Base-by-base conservation (phyloP, 176 grass and related monocot species). In the Carex littledalei region DNA sequence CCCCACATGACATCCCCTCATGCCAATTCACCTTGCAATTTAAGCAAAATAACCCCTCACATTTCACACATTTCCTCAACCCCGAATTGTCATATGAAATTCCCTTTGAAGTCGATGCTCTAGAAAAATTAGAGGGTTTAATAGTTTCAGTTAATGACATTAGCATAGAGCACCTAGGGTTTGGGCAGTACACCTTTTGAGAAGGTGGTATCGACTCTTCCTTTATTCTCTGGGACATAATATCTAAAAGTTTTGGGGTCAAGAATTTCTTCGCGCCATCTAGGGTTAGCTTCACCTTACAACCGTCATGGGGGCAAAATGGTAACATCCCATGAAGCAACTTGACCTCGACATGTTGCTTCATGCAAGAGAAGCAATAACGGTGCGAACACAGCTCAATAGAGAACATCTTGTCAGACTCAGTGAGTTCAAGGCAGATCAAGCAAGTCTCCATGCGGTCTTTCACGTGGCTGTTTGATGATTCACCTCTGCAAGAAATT, bases 301-400 rank as follows among this genome's bases (percentile, higher is more conserved):
- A 97, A 20, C 88, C 88, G 29, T 92, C 94, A 32, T 92, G 87
- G 21, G 94, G 92, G 41, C 92, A 97, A 67, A 31, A 60, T 83
- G 92, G 90, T 31, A 97, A 88, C 63, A 78, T 85, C 67, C 89
- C 90, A 86, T 91, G 47, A 35, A 86, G 87, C 58, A 97, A 84
- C 84, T 88, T 94, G 10, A 88, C 81, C 87, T 90, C 91, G 45
- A 93, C 89, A 86, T 94, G 89, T 63, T 97, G 90, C 63, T 88
- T 93, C 92, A 97, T 87, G 87, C 94, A 94, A 85, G 84, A 87
- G 62, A 92, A 91, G 62, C 92, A 97, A 90, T 93, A 97, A 82
- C 84, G 85, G 71, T 97, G 94, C 6, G 45, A 79, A 8, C 91
- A 94, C 2, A 45, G 79, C 86, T 93, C 86, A 69, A 97, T 66